Percentiles rank a stretch among this genome's conserved stretches.
These are phyloP conservation scores for Salix exigua DNA, from an alignment of 345 rosid species.

Conservation along the genomic window DNA sequence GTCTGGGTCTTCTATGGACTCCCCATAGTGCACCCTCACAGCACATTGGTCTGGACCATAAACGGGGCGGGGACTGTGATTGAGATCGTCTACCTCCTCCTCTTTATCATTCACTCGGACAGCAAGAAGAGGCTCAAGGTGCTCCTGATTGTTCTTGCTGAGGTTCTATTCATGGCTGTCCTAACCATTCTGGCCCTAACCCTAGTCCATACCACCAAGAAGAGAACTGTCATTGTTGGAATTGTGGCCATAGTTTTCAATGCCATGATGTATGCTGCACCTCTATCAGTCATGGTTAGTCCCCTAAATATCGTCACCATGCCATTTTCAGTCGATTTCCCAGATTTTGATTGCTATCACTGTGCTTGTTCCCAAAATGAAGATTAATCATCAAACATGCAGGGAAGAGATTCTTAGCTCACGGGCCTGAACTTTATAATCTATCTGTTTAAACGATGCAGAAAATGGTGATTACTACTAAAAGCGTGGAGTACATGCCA, in stretches of 20 bases:
- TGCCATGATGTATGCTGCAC: slow-evolving; percentile 83
- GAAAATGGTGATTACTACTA: slow-evolving; percentile 76
- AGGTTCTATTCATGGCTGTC: slow-evolving; percentile 34
- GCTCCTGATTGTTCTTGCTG: slow-evolving; percentile 21
- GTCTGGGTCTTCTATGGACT: slow-evolving; percentile 82
- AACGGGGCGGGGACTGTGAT: slow-evolving; percentile 62
- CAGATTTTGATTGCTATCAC: background rate
- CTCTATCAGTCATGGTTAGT: slow-evolving; percentile 74
- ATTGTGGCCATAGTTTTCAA: slow-evolving; percentile 54
- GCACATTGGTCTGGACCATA: slow-evolving; percentile 63
- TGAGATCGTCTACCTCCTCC: slow-evolving; percentile 46
- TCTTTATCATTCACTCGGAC: slow-evolving; percentile 42
- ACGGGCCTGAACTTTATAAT: background rate
- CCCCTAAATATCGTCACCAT: background rate
- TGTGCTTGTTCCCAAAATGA: no score
- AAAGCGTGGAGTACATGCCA: slow-evolving; percentile 95
- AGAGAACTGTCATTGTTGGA: slow-evolving; percentile 55
- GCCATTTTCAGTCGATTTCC: background rate
- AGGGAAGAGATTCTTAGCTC: background rate
- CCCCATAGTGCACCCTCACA: slow-evolving; percentile 68
- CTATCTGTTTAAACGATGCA: slow-evolving; percentile 21
- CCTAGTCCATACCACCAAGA: slow-evolving; percentile 37
- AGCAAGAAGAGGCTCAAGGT: slow-evolving; percentile 39
- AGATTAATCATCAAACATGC: background rate
- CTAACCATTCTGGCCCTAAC: slow-evolving; percentile 39